These are phyloP conservation scores for Solanum pinnatisectum DNA, from an alignment of 257 asterid species.

Conservation along the genomic window DNA sequence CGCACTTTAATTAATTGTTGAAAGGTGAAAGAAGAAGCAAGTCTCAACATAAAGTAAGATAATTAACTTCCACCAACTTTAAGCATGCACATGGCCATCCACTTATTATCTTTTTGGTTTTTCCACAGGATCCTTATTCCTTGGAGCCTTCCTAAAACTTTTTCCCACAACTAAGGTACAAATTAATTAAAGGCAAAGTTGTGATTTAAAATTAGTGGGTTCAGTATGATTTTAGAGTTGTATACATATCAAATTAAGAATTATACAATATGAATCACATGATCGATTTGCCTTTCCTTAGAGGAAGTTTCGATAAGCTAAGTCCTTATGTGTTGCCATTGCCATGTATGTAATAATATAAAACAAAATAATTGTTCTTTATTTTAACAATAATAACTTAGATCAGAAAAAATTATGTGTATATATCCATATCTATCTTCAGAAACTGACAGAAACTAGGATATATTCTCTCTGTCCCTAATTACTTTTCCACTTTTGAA, in stretches of 20 bases:
- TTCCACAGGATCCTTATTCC: background rate
- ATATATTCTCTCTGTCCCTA: no score
- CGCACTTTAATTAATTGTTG: background rate
- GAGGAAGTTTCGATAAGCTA: background rate
- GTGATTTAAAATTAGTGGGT: background rate
- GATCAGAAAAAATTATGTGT: no score
- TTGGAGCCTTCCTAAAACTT: background rate
- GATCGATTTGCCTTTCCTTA: background rate
- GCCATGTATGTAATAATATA: background rate
- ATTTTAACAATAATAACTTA: background rate
- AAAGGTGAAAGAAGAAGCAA: background rate
- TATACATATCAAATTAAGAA: background rate
- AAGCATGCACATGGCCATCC: background rate
- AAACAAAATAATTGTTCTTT: background rate
- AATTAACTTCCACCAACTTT: background rate
- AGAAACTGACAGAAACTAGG: no score
- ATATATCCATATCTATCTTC: no score
- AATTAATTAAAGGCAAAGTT: background rate
- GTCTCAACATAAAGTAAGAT: background rate
- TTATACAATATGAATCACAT: background rate
- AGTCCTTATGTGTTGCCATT: constrained; percentile 6
- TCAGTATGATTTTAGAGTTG: background rate
- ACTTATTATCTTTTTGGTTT: background rate
- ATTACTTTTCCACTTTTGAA: no score
- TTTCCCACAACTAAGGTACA: background rate